A percentile compares a stretch with the other conserved stretches of the same genome.
phyloP scores from a whole-genome alignment of 2,329 filamentous ascomycete species.

The Ophiostoma pallidulum region DNA sequence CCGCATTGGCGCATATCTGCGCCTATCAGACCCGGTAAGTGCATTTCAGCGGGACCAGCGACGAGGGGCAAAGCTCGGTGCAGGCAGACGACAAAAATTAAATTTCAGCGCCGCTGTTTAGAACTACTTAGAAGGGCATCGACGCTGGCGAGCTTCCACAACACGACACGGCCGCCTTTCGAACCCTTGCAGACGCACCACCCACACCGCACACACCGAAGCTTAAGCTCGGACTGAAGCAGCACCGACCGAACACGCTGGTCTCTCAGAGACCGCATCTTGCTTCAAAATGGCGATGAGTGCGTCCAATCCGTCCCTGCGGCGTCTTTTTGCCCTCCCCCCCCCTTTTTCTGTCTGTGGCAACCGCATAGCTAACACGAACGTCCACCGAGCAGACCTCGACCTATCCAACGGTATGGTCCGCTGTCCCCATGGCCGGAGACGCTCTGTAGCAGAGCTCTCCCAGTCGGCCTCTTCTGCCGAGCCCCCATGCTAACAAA shows the following conservation, averaged over 20 bases:
- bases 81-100: conserved; percentile 11
- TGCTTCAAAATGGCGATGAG: conserved; percentile 49
- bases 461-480: conserved; percentile 13
- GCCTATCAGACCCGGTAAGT: background rate
- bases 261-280: conserved; percentile 6
- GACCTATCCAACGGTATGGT: conserved; percentile 71
- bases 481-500: conserved; percentile 2
- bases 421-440: conserved; percentile 12
- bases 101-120: conserved; percentile 5
- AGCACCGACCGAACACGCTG: background rate
- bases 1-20: background rate
- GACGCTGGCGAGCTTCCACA: conserved; percentile 7
- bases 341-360: conserved; percentile 15
- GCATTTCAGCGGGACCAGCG: background rate
- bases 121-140: conserved; percentile 10
- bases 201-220: background rate
- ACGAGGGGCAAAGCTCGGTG: conserved; percentile 10
- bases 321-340: too few species aligned
- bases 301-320: conserved; percentile 28
- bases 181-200: background rate
- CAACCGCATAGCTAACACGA: conserved; percentile 17
- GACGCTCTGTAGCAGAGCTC: conserved; percentile 4
- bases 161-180: conserved; percentile 6
- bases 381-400: conserved; percentile 47
- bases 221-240: background rate